These are phyloP conservation scores for Senecio squalidus DNA, from an alignment of 140 eudicot genomes.

Conservation along the genomic window DNA sequence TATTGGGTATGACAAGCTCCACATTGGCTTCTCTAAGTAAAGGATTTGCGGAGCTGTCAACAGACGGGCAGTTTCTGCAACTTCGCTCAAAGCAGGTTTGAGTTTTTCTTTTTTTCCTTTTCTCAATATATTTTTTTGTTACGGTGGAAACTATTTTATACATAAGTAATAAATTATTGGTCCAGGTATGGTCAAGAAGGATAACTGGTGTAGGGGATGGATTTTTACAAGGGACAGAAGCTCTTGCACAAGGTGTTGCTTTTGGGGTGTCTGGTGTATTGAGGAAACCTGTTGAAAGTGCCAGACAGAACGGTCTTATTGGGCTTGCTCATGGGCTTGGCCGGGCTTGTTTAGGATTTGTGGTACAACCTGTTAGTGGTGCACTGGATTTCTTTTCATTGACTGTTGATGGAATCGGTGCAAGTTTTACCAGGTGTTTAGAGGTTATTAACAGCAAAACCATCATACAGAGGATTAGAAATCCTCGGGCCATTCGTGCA, in stretches of 20 bases:
- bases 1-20: slow-evolving; percentile 97
- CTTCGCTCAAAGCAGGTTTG: slow-evolving; percentile 93
- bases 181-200: slow-evolving; percentile 91
- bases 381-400: slow-evolving; percentile 93
- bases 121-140: not conserved
- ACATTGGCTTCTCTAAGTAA: slow-evolving; percentile 90
- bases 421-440: slow-evolving; percentile 88
- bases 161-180: slow-evolving; percentile 3
- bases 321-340: slow-evolving; percentile 99
- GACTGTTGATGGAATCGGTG: slow-evolving; percentile 97
- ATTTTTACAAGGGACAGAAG: slow-evolving; percentile 93
- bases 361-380: slow-evolving; percentile 96
- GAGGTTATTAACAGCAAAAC: slow-evolving; percentile 74
- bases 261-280: slow-evolving; percentile 98
- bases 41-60: slow-evolving; percentile 98
- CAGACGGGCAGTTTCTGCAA: slow-evolving; percentile 95
- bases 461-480: slow-evolving; percentile 63
- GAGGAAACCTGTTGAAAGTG: slow-evolving; percentile 90
- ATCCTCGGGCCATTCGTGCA: slow-evolving; percentile 88
- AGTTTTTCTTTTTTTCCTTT: not conserved
- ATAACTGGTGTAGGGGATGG: slow-evolving; percentile 98
- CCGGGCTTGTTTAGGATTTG: slow-evolving; percentile 75
- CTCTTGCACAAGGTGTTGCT: slow-evolving; percentile 98
- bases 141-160: not conserved
- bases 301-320: slow-evolving; percentile 87